phyloP scores from a whole-genome alignment of 495 filamentous ascomycete species.

The Trichoderma asperelloides region DNA sequence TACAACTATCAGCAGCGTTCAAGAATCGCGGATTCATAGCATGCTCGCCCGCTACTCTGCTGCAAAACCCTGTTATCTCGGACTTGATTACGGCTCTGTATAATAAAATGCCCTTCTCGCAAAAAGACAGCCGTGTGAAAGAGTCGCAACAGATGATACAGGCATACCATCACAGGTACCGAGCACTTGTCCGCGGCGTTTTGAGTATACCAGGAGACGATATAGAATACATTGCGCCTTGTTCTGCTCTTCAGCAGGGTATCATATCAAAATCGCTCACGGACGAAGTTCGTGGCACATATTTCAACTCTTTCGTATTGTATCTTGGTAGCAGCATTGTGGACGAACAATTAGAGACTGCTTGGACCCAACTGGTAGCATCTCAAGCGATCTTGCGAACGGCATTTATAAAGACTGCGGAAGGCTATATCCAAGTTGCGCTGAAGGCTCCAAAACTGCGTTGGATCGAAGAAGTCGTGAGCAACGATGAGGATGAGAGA shows the following conservation, averaged over 20 bases:
- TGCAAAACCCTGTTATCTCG: conserved; percentile 45
- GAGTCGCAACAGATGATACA: conserved; percentile 19
- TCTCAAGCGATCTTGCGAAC: conserved; percentile 55
- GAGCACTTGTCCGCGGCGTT: conserved; percentile 28
- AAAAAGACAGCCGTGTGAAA: background rate
- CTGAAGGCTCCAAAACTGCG: conserved; percentile 35
- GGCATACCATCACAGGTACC: conserved; percentile 22
- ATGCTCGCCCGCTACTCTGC: conserved; percentile 53
- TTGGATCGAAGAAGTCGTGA: conserved; percentile 33
- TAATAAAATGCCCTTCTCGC: background rate
- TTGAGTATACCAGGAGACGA: conserved; percentile 34
- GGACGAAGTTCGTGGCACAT: conserved; percentile 40
- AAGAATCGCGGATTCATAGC: conserved; percentile 43
- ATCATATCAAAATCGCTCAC: conserved; percentile 63
- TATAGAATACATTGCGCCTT: conserved; percentile 65
- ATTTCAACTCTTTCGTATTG: conserved; percentile 64
- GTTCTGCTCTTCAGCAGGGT: conserved; percentile 70
- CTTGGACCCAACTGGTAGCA: conserved; percentile 41
- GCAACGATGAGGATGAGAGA: conserved; percentile 22
- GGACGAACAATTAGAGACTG: conserved; percentile 30
- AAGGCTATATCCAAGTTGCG: conserved; percentile 65
- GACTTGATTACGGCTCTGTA: conserved; percentile 19
- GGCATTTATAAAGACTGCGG: conserved; percentile 52
- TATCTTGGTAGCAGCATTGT: conserved; percentile 35
- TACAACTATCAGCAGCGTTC: conserved; percentile 48